phyloP scores from a whole-genome alignment of 371 early-diverging fungal genomes.

The Entomophthora muscae region DNA sequence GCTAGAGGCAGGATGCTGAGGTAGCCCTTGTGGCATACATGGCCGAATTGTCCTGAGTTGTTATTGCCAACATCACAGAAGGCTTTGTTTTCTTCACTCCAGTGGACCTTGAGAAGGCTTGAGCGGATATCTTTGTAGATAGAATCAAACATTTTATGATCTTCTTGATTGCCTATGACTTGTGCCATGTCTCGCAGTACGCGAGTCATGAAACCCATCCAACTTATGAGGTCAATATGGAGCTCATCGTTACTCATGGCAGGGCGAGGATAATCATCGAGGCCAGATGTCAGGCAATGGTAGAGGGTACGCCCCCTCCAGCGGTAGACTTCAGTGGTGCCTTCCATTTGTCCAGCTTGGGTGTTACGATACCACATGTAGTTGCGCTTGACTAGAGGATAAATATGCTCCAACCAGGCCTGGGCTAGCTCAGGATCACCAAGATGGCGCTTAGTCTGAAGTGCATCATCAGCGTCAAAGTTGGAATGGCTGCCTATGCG shows the following conservation, averaged over 20 bases:
- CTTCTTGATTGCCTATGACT: slow-evolving; percentile 31
- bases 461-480: slow-evolving; percentile 13
- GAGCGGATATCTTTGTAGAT: slow-evolving; percentile 15
- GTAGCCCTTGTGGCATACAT: slow-evolving; percentile 78
- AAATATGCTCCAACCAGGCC: slow-evolving; percentile 36
- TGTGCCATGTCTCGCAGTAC: slow-evolving; percentile 46
- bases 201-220: slow-evolving; percentile 69
- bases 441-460: slow-evolving; percentile 26
- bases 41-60: slow-evolving; percentile 28
- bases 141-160: slow-evolving; percentile 19
- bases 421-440: slow-evolving; percentile 23
- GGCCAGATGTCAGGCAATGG: slow-evolving; percentile 81
- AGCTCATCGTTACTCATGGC: slow-evolving; percentile 55
- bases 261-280: slow-evolving; percentile 90
- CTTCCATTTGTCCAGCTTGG: slow-evolving; percentile 41
- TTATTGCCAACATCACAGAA: slow-evolving; percentile 63
- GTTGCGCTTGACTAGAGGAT: slow-evolving; percentile 46
- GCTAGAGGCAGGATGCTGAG: slow-evolving; percentile 63
- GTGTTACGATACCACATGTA: slow-evolving; percentile 69
- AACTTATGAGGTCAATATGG: slow-evolving; percentile 76
- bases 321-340: slow-evolving; percentile 49
- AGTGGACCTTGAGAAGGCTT: slow-evolving; percentile 40
- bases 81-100: slow-evolving; percentile 48
- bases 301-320: slow-evolving; percentile 79
- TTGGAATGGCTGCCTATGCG: too few species aligned